These are phyloP conservation scores for Neonectria punicea DNA, from an alignment of 2,329 filamentous ascomycete genomes.

Conservation along the genomic window DNA sequence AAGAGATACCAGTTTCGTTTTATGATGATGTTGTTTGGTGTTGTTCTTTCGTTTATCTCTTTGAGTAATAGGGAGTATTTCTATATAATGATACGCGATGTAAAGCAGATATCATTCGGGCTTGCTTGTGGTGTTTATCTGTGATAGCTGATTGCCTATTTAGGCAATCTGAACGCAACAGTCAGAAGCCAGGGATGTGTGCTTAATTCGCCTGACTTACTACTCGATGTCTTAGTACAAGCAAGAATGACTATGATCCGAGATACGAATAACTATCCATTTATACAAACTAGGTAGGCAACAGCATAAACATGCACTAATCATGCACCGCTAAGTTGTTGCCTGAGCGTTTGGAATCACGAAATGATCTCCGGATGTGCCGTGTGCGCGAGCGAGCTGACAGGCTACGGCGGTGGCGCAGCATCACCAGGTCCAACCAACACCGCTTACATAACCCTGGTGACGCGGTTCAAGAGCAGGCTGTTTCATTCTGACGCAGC, in stretches of 20 bases:
- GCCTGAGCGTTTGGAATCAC: background rate
- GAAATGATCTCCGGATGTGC: background rate
- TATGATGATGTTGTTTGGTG: background rate
- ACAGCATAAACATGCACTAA: background rate
- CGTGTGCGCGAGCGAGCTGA: background rate
- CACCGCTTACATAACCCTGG: constrained; percentile 21
- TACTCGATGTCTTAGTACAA: background rate
- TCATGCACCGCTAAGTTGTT: background rate
- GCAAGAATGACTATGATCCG: background rate
- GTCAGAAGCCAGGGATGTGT: background rate
- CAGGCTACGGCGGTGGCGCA: constrained; percentile 25
- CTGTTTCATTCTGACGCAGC: background rate
- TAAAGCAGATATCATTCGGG: background rate
- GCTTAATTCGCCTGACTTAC: too few relatives aligned
- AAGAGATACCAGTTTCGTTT: constrained; percentile 12
- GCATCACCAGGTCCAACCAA: constrained; percentile 3
- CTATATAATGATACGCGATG: background rate
- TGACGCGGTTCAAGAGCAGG: constrained; percentile 20
- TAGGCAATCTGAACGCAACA: background rate
- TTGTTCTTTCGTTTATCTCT: too few relatives aligned
- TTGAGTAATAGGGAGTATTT: background rate
- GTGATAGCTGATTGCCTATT: background rate
- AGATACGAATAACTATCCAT: too few relatives aligned
- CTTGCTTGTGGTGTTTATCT: background rate
- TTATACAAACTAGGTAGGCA: too few relatives aligned